Conservation (phyloP, 495 filamentous ascomycete species). For the Platismatia glauca region DNA sequence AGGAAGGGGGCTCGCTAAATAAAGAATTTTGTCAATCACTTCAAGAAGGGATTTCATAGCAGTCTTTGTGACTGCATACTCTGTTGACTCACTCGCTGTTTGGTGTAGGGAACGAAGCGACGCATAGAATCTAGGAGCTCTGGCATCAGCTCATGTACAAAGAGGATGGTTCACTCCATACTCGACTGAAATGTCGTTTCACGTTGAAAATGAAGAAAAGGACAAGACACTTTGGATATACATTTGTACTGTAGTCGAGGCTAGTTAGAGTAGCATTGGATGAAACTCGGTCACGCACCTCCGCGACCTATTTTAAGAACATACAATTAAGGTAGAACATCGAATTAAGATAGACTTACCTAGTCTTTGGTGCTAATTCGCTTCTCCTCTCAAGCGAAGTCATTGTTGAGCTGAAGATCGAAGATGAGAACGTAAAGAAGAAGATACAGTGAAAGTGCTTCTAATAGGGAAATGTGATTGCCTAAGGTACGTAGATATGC, state of each 20-base stretch:
- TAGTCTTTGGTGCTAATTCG: background rate
- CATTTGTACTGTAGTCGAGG: background rate
- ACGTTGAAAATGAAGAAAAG: background rate
- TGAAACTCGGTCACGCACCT: background rate
- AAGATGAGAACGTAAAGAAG: background rate
- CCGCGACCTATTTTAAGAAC: background rate
- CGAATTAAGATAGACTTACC: background rate
- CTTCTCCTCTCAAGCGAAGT: background rate
- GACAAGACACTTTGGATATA: background rate
- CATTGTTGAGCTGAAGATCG: background rate
- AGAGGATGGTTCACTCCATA: no score
- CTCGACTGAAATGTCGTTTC: no score
- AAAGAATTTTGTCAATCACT: background rate
- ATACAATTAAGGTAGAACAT: background rate
- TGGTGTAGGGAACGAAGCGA: no score
- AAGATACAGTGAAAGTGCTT: background rate
- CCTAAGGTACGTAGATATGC: background rate
- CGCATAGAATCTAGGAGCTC: no score
- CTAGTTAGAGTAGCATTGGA: background rate
- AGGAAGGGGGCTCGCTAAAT: no score
- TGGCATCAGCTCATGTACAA: no score
- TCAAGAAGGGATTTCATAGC: background rate
- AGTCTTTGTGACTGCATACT: background rate
- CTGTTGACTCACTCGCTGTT: no score
- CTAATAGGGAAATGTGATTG: background rate